Evolutionary conservation across 192 early-diverging fungal species (phyloP), one percentile per base, ranked within the genome.

Genomic region (Gaertneriomyces sp.): DNA sequence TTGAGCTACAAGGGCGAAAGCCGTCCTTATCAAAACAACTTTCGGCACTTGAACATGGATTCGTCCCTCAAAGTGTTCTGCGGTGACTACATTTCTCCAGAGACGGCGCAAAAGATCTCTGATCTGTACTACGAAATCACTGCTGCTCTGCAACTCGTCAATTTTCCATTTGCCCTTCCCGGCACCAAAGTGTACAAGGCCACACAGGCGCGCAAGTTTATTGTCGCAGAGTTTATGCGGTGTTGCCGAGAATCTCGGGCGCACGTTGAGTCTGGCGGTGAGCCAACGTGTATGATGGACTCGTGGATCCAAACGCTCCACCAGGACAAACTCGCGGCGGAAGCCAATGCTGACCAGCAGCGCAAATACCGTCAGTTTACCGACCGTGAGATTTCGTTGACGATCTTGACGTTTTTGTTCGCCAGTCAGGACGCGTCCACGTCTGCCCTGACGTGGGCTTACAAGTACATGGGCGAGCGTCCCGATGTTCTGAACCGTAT

Each of bases 1-100:
- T 49, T 49, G 47, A 17, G 17, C 14, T 14, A n/a, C 14, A 17
- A 17, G 47, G 17, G 17, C 14, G 12, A 14, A 17, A 14, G 14
- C 17, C 12, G 17, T 14, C 47, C 47, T 56, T 78, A 71, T 53
- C 76, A 78, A 40, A 60, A 46, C 60, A 53, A 53, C 19, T 78
- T 78, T 73, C 76, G 76, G 61, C 72, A 78, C 42, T 17, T 78
- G 43, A 78, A 78, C 42, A 76, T 78, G 74, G 76, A 78, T 38
- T 39, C 69, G 1, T 78, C 76, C 16, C 65, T 78, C 42, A 64
- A 65, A 55, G 76, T 78, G 12, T 78, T 78, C 44, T 51, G 74
- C 38, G 76, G 76, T 19, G 51, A 61, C 51, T 68, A 73, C 46
- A 73, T 78, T 44, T 62, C 64, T 2, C 64, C 69, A 19, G 50